Conservation (phyloP, 176 grass and related monocot species). For the Oryza coarctata region DNA sequence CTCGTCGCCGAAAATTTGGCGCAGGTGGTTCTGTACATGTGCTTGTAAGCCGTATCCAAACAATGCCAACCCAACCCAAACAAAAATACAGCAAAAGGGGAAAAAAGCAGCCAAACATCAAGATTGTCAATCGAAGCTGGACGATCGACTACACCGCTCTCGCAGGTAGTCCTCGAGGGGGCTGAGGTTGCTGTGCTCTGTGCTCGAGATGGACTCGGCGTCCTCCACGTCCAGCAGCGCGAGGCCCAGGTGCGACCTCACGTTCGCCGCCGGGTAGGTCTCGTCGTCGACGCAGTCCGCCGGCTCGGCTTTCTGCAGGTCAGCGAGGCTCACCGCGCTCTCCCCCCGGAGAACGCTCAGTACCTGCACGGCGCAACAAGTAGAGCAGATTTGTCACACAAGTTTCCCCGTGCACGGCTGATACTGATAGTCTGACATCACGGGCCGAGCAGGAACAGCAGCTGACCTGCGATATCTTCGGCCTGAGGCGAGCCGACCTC, state of each 20-base stretch:
- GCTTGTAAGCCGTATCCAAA: slow-evolving; percentile 2
- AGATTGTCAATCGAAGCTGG: slow-evolving; percentile 75
- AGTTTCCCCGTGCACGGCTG: too few species aligned
- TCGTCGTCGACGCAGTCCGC: slow-evolving; percentile 79
- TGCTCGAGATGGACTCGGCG: slow-evolving; percentile 73
- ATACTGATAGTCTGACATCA: not conserved
- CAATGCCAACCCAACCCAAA: slow-evolving; percentile 17
- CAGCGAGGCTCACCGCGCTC: slow-evolving; percentile 20
- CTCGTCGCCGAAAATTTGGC: slow-evolving; percentile 22
- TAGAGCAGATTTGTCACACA: not conserved
- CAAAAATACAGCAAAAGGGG: not conserved
- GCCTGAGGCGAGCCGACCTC: slow-evolving; percentile 71
- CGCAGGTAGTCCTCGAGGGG: slow-evolving; percentile 83
- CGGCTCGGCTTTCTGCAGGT: slow-evolving; percentile 23
- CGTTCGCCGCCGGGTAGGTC: slow-evolving; percentile 64
- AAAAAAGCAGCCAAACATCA: not conserved
- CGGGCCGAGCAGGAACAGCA: not conserved
- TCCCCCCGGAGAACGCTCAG: slow-evolving; percentile 58
- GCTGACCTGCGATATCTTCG: slow-evolving; percentile 63
- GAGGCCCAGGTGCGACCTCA: slow-evolving; percentile 68
- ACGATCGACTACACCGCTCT: slow-evolving; percentile 75
- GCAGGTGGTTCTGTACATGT: slow-evolving; percentile 26
- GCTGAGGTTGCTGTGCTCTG: slow-evolving; percentile 63
- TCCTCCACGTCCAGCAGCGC: slow-evolving; percentile 76
- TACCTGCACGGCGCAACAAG: slow-evolving; percentile 38